Percentiles rank a stretch among this genome's conserved stretches.
These are phyloP conservation scores for Austroboletus sp. DNA, from an alignment of 1,284 basidiomycete genomes.

Conservation along the genomic window DNA sequence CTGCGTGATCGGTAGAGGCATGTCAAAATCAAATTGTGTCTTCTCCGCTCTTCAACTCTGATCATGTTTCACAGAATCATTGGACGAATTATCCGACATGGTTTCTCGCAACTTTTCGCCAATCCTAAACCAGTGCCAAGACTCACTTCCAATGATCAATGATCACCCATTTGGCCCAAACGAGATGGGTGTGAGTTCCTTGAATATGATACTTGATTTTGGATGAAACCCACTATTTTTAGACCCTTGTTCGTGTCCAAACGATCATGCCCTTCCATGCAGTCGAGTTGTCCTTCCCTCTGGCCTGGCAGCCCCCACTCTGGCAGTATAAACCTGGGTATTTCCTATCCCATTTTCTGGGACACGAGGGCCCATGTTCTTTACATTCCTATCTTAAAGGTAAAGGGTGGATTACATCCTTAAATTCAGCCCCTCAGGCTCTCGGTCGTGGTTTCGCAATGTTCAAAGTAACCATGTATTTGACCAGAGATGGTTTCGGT, in stretches of 20 bases:
- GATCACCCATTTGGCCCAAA: slow-evolving; percentile 73
- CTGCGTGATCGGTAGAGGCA: slow-evolving; percentile 84
- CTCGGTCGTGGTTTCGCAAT: slow-evolving; percentile 81
- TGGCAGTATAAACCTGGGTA: slow-evolving; percentile 80
- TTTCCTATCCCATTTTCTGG: slow-evolving; percentile 83
- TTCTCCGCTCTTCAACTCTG: not conserved
- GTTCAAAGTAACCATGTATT: slow-evolving; percentile 78
- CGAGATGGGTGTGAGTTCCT: slow-evolving; percentile 63
- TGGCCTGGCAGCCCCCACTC: slow-evolving; percentile 75
- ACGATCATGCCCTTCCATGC: slow-evolving; percentile 88
- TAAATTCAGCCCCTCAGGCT: slow-evolving; percentile 70
- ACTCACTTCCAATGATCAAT: slow-evolving; percentile 60
- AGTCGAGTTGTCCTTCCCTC: slow-evolving; percentile 83
- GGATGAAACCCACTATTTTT: slow-evolving; percentile 2
- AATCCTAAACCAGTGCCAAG: slow-evolving; percentile 63
- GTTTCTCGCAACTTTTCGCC: slow-evolving; percentile 75
- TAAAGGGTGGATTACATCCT: slow-evolving; percentile 83
- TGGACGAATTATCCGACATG: slow-evolving; percentile 70
- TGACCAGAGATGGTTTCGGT: slow-evolving; percentile 87
- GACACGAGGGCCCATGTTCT: slow-evolving; percentile 95
- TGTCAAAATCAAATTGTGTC: slow-evolving; percentile 8
- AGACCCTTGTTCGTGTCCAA: slow-evolving; percentile 82
- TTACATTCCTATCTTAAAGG: slow-evolving; percentile 87
- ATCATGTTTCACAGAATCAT: slow-evolving; percentile 51
- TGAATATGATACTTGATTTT: not conserved